Base-by-base conservation (phyloP, 352 stramenopile species). In the Phytophthora agathidicida region DNA sequence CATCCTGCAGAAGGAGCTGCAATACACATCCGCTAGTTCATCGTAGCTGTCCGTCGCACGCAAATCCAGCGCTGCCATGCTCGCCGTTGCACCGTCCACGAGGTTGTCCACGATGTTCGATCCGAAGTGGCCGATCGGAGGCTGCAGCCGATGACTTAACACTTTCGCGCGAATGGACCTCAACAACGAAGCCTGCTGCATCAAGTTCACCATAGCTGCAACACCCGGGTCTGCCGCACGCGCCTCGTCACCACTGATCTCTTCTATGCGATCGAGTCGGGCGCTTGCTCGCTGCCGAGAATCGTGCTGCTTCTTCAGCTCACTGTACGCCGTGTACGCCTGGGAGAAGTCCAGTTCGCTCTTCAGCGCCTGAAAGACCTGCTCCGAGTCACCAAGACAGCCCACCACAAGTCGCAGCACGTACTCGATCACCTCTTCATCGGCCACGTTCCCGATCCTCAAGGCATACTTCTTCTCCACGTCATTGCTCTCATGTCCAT, bases 1-100 rank as follows among this genome's bases (percentile, higher is more conserved):
- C 72, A 91, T 87, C 20, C 88, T 75, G 53, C 93, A 98, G 46
- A 97, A 97, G 1, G 97, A 63, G 17, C 92, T 74, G 24, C 80
- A 68, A 58, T 93, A 97, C 2, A 84, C 88, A 60, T 96, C 80
- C 36, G 85, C 86, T 13, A 95, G 54, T 23, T 88, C 70, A 9
- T 58, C 65, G 38, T 96, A 98, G 9, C 74, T 74, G 26, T 60
- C 73, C 8, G 77, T 80, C 28, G 72, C 48, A 1, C 76, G 75
- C 27, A 90, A 60, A 8, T 77, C 80, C 24, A 86, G 41, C 17
- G 49, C 26, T 16, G 39, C 66, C 28, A 54, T 62, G 36, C 24
- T 56, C 22, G 35, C 36, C 35, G 52, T 63, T 28, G 33, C 24
- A 11, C 31, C 52, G 28, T 53, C 48, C 44, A 23, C 62, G 43